phyloP scores from a whole-genome alignment of 2,329 filamentous ascomycete genomes.

The Clarireedia homoeocarpa region DNA sequence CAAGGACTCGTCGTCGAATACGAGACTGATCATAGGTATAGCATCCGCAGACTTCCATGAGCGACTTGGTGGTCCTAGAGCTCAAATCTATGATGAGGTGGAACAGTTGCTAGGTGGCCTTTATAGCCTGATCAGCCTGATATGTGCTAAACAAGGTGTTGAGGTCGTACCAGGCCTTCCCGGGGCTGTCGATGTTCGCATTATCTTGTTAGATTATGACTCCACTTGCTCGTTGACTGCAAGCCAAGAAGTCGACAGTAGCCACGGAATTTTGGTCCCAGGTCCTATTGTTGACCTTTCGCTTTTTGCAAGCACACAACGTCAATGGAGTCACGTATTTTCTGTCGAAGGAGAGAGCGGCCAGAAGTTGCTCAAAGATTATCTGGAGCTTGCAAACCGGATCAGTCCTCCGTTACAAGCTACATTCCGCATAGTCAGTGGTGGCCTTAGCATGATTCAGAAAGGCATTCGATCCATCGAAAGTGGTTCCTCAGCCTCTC shows the following conservation, averaged over 20 bases:
- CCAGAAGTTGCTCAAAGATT: slow-evolving; percentile 46
- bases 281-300: slow-evolving; percentile 37
- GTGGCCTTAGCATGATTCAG: slow-evolving; percentile 42
- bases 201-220: slow-evolving; percentile 64
- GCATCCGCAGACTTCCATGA: slow-evolving; percentile 50
- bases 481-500: slow-evolving; percentile 24
- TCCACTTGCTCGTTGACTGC: slow-evolving; percentile 34
- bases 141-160: slow-evolving; percentile 53
- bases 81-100: slow-evolving; percentile 52
- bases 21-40: slow-evolving; percentile 41
- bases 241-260: background rate
- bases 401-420: slow-evolving; percentile 40
- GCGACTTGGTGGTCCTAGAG: slow-evolving; percentile 42
- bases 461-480: background rate
- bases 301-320: slow-evolving; percentile 44
- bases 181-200: slow-evolving; percentile 66
- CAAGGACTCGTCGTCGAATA: slow-evolving; percentile 31
- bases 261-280: slow-evolving; percentile 21
- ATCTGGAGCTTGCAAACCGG: slow-evolving; percentile 40
- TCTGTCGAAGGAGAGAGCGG: slow-evolving; percentile 58
- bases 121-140: slow-evolving; percentile 68
- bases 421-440: slow-evolving; percentile 44
- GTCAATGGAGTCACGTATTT: slow-evolving; percentile 59
- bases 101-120: slow-evolving; percentile 69
- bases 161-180: slow-evolving; percentile 55